These are phyloP conservation scores for Wickerhamomyces xylosicus DNA, from an alignment of 805 yeast species.

Conservation along the genomic window DNA sequence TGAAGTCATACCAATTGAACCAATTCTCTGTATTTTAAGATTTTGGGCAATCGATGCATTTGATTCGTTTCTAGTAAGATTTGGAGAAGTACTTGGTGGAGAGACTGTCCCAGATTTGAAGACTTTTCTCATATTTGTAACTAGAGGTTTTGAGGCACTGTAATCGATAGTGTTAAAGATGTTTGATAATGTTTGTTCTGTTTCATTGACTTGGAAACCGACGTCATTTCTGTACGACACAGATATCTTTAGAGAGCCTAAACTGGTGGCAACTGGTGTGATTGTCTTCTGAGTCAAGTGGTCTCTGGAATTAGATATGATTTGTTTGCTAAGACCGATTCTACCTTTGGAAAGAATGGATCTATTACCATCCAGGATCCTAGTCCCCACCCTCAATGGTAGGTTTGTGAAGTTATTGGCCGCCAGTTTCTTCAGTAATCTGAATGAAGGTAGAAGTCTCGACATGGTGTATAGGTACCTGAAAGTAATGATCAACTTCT, in stretches of 20 bases:
- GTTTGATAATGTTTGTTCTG: constrained; percentile 51
- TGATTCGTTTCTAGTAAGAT: constrained; percentile 32
- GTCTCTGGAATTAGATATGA: constrained; percentile 29
- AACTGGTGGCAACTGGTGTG: constrained; percentile 61
- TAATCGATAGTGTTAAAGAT: constrained; percentile 43
- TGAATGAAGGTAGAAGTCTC: constrained; percentile 63
- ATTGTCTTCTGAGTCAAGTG: constrained; percentile 56
- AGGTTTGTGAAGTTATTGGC: constrained; percentile 25
- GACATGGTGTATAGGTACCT: constrained; percentile 61
- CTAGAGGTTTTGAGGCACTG: constrained; percentile 3
- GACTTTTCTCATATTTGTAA: constrained; percentile 9
- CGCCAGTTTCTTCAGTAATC: constrained; percentile 37
- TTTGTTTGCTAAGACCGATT: constrained; percentile 68
- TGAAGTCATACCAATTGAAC: constrained; percentile 13
- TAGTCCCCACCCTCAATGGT: constrained; percentile 41
- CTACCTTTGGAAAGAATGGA: constrained; percentile 77
- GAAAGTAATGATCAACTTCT: constrained; percentile 62
- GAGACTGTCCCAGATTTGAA: constrained; percentile 27
- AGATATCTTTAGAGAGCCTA: constrained; percentile 64
- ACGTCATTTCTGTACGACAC: constrained; percentile 72
- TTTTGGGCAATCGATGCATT: constrained; percentile 31
- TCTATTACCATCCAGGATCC: constrained; percentile 65
- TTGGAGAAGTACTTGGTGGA: constrained; percentile 17
- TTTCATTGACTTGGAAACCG: constrained; percentile 56
- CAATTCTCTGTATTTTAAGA: constrained; percentile 28